Percentiles rank a stretch among this genome's conserved stretches.
phyloP scores from a whole-genome alignment of 2,329 filamentous ascomycete species.

The Chalaropsis thielavioides region DNA sequence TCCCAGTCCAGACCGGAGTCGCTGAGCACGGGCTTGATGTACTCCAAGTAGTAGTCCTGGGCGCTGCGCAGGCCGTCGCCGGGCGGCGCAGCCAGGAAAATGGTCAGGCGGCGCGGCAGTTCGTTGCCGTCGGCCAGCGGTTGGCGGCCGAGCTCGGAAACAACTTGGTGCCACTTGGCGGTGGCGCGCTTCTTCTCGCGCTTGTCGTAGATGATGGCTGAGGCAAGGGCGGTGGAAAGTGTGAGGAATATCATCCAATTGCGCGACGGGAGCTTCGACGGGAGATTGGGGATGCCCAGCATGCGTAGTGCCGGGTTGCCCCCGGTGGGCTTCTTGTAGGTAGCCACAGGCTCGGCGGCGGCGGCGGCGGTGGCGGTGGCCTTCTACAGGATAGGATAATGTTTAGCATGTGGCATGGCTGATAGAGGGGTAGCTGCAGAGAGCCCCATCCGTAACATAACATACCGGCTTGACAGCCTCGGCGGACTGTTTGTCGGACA shows the following conservation, averaged over 20 bases:
- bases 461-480: slow-evolving; percentile 3
- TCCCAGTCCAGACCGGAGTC: slow-evolving; percentile 90
- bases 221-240: slow-evolving; percentile 61
- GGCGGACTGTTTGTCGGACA: not conserved
- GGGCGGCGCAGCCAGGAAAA: slow-evolving; percentile 75
- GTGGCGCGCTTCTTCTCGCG: slow-evolving; percentile 76
- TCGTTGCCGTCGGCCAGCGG: slow-evolving; percentile 51
- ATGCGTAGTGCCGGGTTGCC: slow-evolving; percentile 60
- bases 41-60: slow-evolving; percentile 93
- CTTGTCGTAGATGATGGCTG: slow-evolving; percentile 79
- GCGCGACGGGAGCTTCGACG: slow-evolving; percentile 73
- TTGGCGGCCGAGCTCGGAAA: slow-evolving; percentile 71
- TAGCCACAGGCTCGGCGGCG: slow-evolving; percentile 1
- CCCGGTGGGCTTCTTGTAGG: slow-evolving; percentile 14
- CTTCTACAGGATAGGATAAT: not conserved
- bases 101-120: slow-evolving; percentile 69
- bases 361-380: not conserved
- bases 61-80: slow-evolving; percentile 69
- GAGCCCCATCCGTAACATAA: not conserved
- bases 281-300: slow-evolving; percentile 74
- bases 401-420: not conserved
- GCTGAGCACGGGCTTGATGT: slow-evolving; percentile 83
- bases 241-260: slow-evolving; percentile 96
- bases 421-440: not conserved
- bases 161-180: slow-evolving; percentile 70